These are phyloP conservation scores for Cucumis variabilis DNA, from an alignment of 331 rosid species.

Conservation along the genomic window DNA sequence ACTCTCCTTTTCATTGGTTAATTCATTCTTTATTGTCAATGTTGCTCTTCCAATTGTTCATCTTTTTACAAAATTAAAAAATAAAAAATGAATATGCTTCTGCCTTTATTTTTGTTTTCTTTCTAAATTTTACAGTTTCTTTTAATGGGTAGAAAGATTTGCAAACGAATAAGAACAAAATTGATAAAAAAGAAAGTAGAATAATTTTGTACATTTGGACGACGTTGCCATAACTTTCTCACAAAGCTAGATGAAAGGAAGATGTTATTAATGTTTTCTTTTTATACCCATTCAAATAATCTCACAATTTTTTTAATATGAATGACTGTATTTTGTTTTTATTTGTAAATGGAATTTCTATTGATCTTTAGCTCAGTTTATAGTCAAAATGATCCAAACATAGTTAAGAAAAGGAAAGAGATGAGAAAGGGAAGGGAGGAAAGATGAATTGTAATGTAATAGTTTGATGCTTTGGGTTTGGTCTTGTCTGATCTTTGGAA, in stretches of 20 bases:
- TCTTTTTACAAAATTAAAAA: not conserved
- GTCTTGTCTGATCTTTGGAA: constrained; percentile 48
- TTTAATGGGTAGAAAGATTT: not conserved
- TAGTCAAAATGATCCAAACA: too few species aligned
- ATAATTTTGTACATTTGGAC: constrained; percentile 2
- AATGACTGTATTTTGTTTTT: too few species aligned
- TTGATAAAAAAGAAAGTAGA: not conserved
- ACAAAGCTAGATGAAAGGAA: not conserved
- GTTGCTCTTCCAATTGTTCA: not conserved
- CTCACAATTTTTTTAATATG: too few species aligned
- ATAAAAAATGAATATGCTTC: constrained; percentile 10
- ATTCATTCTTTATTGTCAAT: not conserved
- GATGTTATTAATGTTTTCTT: too few species aligned
- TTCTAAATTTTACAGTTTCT: not conserved
- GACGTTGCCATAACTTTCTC: not conserved
- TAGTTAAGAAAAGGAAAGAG: not conserved
- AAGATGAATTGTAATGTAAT: constrained; percentile 24
- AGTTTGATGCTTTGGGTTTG: not conserved
- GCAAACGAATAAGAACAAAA: constrained; percentile 17
- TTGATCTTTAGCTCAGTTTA: too few species aligned
- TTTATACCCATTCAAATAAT: too few species aligned
- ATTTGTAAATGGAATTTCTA: too few species aligned
- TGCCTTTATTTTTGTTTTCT: not conserved
- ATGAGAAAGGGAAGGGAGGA: not conserved
- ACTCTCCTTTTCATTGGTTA: not conserved